A percentile compares a stretch with the other conserved stretches of the same genome.
phyloP scores from a whole-genome alignment of 306 rosid species.

The Dalbergia cochinchinensis region DNA sequence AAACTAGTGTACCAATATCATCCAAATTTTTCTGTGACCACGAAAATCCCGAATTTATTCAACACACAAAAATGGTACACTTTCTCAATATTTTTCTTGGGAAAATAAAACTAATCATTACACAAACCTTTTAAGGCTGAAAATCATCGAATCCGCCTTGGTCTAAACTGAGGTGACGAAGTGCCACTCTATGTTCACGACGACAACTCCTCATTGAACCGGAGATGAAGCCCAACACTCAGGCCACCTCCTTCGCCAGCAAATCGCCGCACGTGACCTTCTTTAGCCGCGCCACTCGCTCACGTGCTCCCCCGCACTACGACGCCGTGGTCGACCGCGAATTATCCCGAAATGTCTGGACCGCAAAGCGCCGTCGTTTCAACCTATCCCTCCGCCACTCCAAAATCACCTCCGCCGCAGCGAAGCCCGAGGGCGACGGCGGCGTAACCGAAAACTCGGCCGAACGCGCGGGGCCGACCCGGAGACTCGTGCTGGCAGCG shows the following conservation, averaged over 20 bases:
- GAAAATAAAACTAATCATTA: not conserved
- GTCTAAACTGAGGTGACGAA: not conserved
- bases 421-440: slow-evolving; percentile 15
- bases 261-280: slow-evolving; percentile 44
- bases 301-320: slow-evolving; percentile 42
- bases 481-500: slow-evolving; percentile 67
- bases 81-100: not conserved
- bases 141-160: slow-evolving; percentile 7
- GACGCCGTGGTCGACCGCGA: slow-evolving; percentile 4
- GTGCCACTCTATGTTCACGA: slow-evolving; percentile 9
- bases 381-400: slow-evolving; percentile 44
- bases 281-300: slow-evolving; percentile 38
- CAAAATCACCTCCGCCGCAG: slow-evolving; percentile 35
- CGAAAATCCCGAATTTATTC: not conserved
- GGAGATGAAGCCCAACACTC: slow-evolving; percentile 66
- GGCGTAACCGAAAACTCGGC: not conserved
- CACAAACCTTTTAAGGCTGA: slow-evolving; percentile 23
- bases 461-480: slow-evolving; percentile 28
- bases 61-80: not conserved
- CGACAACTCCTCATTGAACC: not conserved
- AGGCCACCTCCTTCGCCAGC: slow-evolving; percentile 55
- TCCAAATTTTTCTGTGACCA: slow-evolving; percentile 21
- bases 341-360: not conserved
- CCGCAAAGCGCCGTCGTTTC: slow-evolving; percentile 48
- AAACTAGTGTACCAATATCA: slow-evolving; percentile 15